Evolutionary conservation across 2,329 filamentous ascomycete genomes (phyloP).

Genomic region (Knoxdaviesia capensis): DNA sequence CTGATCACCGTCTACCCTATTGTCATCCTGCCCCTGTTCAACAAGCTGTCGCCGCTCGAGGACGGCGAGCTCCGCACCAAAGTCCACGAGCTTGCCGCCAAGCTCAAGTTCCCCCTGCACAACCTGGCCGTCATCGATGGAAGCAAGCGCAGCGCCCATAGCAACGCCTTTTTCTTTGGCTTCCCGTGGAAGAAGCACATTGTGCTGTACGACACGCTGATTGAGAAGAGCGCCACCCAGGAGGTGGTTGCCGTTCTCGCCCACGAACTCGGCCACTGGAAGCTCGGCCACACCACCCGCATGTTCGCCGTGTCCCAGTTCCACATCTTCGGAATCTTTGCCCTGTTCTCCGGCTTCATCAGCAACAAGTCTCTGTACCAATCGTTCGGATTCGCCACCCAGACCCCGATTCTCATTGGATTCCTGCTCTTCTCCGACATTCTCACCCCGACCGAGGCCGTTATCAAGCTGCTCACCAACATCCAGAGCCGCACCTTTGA

Average conservation of each 20-base stretch:
- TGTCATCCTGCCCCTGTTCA: slow-evolving; percentile 86
- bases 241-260: slow-evolving; percentile 91
- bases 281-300: slow-evolving; percentile 80
- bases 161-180: slow-evolving; percentile 90
- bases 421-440: slow-evolving; percentile 96
- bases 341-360: slow-evolving; percentile 92
- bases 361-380: slow-evolving; percentile 83
- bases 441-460: slow-evolving; percentile 81
- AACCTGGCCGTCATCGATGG: slow-evolving; percentile 91
- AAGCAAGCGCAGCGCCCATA: slow-evolving; percentile 70
- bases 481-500: slow-evolving; percentile 86
- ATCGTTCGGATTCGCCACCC: slow-evolving; percentile 69
- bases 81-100: slow-evolving; percentile 66
- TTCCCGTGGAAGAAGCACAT: slow-evolving; percentile 99
- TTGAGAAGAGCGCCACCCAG: slow-evolving; percentile 80
- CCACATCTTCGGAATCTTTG: slow-evolving; percentile 93
- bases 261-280: slow-evolving; percentile 96
- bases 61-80: slow-evolving; percentile 72
- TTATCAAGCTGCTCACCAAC: slow-evolving; percentile 92
- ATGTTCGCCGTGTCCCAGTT: slow-evolving; percentile 75
- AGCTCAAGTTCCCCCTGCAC: slow-evolving; percentile 75
- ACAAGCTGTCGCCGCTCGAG: slow-evolving; percentile 86
- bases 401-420: slow-evolving; percentile 85
- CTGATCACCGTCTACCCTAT: slow-evolving; percentile 95
- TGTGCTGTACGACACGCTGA: slow-evolving; percentile 94